These are phyloP conservation scores for Coemansia sp. DNA, from an alignment of 192 early-diverging fungal species.

Conservation along the genomic window DNA sequence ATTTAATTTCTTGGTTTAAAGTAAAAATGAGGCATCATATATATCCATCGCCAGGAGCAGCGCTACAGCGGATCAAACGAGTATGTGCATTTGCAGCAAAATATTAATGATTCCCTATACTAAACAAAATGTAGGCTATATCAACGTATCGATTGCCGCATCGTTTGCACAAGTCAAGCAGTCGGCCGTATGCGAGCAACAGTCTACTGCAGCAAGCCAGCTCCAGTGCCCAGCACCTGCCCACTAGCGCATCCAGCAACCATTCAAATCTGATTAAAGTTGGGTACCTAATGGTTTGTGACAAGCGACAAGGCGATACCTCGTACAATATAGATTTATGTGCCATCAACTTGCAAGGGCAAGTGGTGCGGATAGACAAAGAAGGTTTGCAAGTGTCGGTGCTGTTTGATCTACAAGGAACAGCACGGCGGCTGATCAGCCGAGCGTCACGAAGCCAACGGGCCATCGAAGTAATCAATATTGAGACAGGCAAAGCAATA, in stretches of 20 bases:
- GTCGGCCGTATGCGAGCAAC: background rate
- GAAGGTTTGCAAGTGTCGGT: background rate
- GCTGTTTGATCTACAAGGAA: background rate
- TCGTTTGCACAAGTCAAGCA: background rate
- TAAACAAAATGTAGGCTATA: slow-evolving; percentile 1
- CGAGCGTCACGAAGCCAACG: slow-evolving; percentile 5
- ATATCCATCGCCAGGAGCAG: background rate
- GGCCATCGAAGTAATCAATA: slow-evolving; percentile 21
- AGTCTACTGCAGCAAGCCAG: background rate
- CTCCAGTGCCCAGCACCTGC: background rate
- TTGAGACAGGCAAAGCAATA: slow-evolving; percentile 1
- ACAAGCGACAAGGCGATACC: slow-evolving; percentile 18
- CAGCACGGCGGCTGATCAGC: background rate
- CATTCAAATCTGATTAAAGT: slow-evolving; percentile 9
- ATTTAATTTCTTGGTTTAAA: slow-evolving; percentile 5
- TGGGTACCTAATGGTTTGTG: slow-evolving; percentile 32
- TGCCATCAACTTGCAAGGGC: slow-evolving; percentile 15
- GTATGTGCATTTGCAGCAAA: background rate
- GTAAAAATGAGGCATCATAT: slow-evolving; percentile 1
- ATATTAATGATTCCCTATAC: background rate
- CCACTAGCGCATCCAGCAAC: background rate
- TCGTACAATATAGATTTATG: slow-evolving; percentile 19
- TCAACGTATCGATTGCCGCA: background rate
- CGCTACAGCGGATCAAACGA: slow-evolving; percentile 2
- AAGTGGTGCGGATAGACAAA: slow-evolving; percentile 3